Conservation (phyloP, 345 rosid species). For the Camelina hispida region DNA sequence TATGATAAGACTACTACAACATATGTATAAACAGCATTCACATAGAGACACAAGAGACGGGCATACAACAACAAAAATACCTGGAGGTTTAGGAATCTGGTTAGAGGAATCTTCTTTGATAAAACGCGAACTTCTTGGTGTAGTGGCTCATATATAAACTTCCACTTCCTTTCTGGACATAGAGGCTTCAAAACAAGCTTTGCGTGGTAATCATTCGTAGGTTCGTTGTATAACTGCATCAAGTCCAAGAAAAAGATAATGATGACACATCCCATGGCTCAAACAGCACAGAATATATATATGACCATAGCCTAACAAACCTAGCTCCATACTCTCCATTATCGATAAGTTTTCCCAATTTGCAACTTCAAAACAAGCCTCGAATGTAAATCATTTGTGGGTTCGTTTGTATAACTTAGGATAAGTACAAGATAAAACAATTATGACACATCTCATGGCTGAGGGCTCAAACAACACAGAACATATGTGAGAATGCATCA, state of each 20-base stretch:
- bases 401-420: conserved; percentile 82
- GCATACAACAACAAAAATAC: conserved; percentile 38
- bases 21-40: not conserved
- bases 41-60: not conserved
- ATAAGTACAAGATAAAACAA: not conserved
- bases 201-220: conserved; percentile 75
- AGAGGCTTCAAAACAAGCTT: conserved; percentile 90
- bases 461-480: not conserved
- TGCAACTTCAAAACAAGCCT: conserved; percentile 73
- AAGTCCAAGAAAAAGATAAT: not conserved
- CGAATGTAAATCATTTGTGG: conserved; percentile 59
- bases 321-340: too few relatives aligned
- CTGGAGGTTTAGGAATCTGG: conserved; percentile 84
- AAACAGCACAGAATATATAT: not conserved
- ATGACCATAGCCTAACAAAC: too few relatives aligned
- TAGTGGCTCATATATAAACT: conserved; percentile 74
- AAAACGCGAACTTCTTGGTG: conserved; percentile 69
- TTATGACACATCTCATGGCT: not conserved
- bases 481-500: not conserved
- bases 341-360: too few relatives aligned
- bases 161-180: conserved; percentile 76
- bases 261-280: not conserved
- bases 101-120: conserved; percentile 86
- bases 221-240: conserved; percentile 78
- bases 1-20: not conserved